Percentiles rank a stretch among this genome's conserved stretches.
phyloP scores from a whole-genome alignment of 2,329 filamentous ascomycete species.

The Balansia obtecta region DNA sequence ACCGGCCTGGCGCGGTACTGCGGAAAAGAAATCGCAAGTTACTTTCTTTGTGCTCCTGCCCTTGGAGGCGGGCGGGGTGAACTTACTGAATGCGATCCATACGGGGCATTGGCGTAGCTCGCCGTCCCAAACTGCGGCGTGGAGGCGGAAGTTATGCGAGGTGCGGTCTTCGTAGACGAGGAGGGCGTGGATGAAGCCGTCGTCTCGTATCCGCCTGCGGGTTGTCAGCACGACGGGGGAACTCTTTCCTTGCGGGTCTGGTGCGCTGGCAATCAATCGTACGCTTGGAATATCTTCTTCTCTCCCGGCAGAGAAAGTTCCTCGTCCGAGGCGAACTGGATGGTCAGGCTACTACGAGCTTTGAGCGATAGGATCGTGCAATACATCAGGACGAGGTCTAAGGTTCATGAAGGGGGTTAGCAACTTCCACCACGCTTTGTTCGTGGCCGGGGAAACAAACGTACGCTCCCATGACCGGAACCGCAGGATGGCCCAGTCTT shows the following conservation, averaged over 20 bases:
- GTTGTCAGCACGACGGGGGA: neutral
- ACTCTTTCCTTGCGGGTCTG: neutral
- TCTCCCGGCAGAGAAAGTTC: constrained; percentile 38
- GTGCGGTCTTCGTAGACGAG: constrained; percentile 39
- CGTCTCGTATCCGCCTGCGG: constrained; percentile 41
- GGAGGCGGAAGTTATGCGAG: constrained; percentile 38
- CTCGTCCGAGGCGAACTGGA: constrained; percentile 25
- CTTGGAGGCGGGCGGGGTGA: no score
- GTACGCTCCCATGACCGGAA: constrained; percentile 51
- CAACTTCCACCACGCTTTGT: neutral
- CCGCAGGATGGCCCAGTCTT: constrained; percentile 41
- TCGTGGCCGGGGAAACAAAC: constrained; percentile 9
- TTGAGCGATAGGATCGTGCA: constrained; percentile 46
- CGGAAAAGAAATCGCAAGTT: neutral
- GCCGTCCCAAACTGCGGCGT: constrained; percentile 43
- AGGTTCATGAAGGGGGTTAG: neutral
- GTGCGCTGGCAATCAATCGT: constrained; percentile 16
- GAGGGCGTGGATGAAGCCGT: constrained; percentile 39
- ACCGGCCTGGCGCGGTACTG: constrained; percentile 40
- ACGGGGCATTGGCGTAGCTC: constrained; percentile 42
- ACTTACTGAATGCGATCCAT: constrained; percentile 51
- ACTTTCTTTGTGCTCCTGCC: neutral
- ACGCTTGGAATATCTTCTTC: constrained; percentile 44
- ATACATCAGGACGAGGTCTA: constrained; percentile 49
- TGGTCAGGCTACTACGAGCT: constrained; percentile 31